Evolutionary conservation across 2,329 filamentous ascomycete species (phyloP).

Genomic region (Fusarium irregulare): DNA sequence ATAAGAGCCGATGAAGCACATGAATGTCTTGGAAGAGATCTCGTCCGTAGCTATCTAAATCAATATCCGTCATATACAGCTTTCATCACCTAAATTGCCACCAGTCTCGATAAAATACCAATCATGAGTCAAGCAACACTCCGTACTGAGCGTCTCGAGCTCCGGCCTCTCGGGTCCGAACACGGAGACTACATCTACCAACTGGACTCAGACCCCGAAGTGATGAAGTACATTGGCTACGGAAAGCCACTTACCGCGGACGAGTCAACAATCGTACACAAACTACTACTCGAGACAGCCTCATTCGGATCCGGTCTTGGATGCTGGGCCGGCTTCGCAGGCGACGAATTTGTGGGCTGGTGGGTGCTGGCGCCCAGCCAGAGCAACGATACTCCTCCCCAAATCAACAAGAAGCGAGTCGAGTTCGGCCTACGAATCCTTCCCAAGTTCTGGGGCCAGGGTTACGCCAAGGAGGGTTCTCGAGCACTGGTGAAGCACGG

Average conservation of each 20-base stretch:
- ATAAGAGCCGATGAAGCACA: conserved; percentile 29
- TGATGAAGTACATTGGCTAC: conserved; percentile 42
- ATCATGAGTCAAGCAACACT: conserved; percentile 39
- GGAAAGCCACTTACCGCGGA: conserved; percentile 36
- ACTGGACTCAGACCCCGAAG: conserved; percentile 35
- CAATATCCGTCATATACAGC: neutral
- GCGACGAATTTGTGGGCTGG: conserved; percentile 48
- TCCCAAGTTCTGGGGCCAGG: conserved; percentile 47
- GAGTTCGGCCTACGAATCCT: conserved; percentile 47
- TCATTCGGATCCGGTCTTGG: conserved; percentile 35
- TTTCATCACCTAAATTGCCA: neutral
- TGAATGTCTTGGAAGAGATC: neutral
- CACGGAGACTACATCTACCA: conserved; percentile 37
- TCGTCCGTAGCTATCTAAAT: neutral
- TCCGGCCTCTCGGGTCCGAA: conserved; percentile 31
- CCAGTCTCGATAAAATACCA: neutral
- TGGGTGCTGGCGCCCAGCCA: conserved; percentile 46
- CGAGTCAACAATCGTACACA: conserved; percentile 41
- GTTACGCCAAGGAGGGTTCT: conserved; percentile 49
- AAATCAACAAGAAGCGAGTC: conserved; percentile 26
- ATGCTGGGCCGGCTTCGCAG: conserved; percentile 38
- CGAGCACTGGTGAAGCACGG: conserved; percentile 46
- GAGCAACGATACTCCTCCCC: conserved; percentile 22
- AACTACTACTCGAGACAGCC: conserved; percentile 39
- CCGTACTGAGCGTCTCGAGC: conserved; percentile 32